Base-by-base conservation (phyloP, 257 asterid genomes). In the Gardenia jasminoides region DNA sequence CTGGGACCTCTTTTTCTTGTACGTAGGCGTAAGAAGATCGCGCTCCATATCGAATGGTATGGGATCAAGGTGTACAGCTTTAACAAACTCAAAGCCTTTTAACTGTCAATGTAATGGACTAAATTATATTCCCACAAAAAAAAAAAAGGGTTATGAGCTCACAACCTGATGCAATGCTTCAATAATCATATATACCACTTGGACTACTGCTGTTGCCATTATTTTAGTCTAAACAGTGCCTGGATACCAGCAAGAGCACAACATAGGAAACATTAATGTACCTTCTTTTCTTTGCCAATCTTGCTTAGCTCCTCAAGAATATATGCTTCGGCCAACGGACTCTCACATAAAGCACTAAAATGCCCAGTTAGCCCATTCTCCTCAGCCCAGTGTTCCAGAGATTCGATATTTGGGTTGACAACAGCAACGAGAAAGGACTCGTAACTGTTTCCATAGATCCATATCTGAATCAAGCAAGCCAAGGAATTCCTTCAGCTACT, bases 31-130 rank as follows among this genome's bases (percentile, higher is more conserved):
- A 43, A 91, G 70, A 82, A 91, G 96, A 76, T 89, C 90, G 4
- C 98, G 94, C 44, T 93, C 98, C 95, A 93, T 93, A 81, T 93
- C 94, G 62, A 93, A 93, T 72, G 98, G 94, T 61, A 33, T 76
- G 0, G 93, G 89, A 36, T 93, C 97, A 61, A 93, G 88, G 76
- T 86, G 87, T 36, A 91, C 85, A 19, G 83, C 88, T 85, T 90
- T 93, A 85, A 93, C 84, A 78, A 89, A 67, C 87, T 93, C 98
- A 80, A 93, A 93, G 30, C 98, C 98, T 87, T 87, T 93, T 50
- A 93, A 77, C 98, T 93, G 89, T 80, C 69, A 78, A 72, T 50
- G 68, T 1, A 70, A 77, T 28, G 48, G 39, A 69, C 46, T 9
- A 41, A n/a, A 72, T 46, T 22, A 70, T 44, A 20, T 12, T 10